Evolutionary conservation across 106 monocot genomes (phyloP).

Genomic region (Alisma plantagoaquatica): DNA sequence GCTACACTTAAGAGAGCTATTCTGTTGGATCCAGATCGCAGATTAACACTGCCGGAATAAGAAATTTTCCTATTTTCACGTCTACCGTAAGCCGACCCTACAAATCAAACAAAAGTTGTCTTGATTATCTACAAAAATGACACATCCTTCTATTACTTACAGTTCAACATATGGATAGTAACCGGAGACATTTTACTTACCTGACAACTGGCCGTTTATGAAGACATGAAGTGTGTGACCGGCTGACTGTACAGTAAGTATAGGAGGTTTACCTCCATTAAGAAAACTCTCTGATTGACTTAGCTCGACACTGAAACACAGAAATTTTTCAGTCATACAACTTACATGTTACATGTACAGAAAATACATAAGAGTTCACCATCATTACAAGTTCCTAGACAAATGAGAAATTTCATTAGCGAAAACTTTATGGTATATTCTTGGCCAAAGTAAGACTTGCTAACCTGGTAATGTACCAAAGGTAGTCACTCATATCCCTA

Average conservation of each 20-base stretch:
- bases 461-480: constrained; percentile 96
- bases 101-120: constrained; percentile 1
- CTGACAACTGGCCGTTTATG: constrained; percentile 73
- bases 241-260: constrained; percentile 71
- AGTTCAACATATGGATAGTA: too few species aligned
- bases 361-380: too few species aligned
- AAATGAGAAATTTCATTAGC: not conserved
- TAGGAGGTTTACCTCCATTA: constrained; percentile 42
- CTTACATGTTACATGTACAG: too few species aligned
- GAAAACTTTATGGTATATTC: not conserved
- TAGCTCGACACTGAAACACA: constrained; percentile 66
- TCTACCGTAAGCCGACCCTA: constrained; percentile 86
- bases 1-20: constrained; percentile 91
- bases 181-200: constrained; percentile 14
- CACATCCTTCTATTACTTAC: too few species aligned
- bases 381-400: too few species aligned
- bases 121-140: not conserved
- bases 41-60: constrained; percentile 54
- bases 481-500: constrained; percentile 84
- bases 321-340: too few species aligned
- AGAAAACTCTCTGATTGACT: constrained; percentile 62
- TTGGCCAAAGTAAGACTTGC: not conserved
- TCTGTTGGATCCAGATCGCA: constrained; percentile 84
- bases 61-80: constrained; percentile 58
- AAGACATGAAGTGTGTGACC: constrained; percentile 96